phyloP scores from a whole-genome alignment of 2,329 filamentous ascomycete species.

The Rasamsonia emersonii region DNA sequence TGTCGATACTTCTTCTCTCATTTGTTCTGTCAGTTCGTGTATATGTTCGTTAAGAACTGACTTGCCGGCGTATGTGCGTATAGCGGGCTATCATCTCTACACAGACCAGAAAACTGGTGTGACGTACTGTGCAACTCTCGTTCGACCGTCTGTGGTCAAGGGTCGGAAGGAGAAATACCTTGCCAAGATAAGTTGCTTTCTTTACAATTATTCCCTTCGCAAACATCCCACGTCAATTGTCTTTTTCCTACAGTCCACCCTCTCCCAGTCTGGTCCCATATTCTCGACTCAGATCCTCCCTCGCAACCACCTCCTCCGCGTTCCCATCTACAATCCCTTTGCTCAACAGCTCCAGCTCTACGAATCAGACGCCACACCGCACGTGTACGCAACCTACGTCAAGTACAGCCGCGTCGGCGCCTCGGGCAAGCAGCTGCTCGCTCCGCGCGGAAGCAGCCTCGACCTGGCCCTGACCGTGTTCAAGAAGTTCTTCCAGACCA shows the following conservation, averaged over 20 bases:
- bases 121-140: conserved; percentile 54
- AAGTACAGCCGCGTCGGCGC: conserved; percentile 33
- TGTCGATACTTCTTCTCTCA: conserved; percentile 4
- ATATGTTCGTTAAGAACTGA: conserved; percentile 4
- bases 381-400: conserved; percentile 53
- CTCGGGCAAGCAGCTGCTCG: conserved; percentile 23
- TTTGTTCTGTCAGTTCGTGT: conserved; percentile 1
- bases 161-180: conserved; percentile 51
- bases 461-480: conserved; percentile 44
- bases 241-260: no score
- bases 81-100: conserved; percentile 58
- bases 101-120: conserved; percentile 51
- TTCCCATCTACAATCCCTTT: conserved; percentile 15
- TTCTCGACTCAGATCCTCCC: conserved; percentile 7
- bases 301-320: conserved; percentile 6
- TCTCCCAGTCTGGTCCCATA: conserved; percentile 6
- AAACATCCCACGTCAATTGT: not conserved
- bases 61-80: no score
- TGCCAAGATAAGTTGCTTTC: conserved; percentile 45
- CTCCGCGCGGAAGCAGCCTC: conserved; percentile 22
- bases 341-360: conserved; percentile 48
- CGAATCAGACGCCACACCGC: conserved; percentile 53
- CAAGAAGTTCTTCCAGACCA: conserved; percentile 47
- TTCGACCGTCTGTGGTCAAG: conserved; percentile 41
- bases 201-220: conserved; percentile 4